Conservation (phyloP, 1,284 basidiomycete species). For the Athelia psychrophila region DNA sequence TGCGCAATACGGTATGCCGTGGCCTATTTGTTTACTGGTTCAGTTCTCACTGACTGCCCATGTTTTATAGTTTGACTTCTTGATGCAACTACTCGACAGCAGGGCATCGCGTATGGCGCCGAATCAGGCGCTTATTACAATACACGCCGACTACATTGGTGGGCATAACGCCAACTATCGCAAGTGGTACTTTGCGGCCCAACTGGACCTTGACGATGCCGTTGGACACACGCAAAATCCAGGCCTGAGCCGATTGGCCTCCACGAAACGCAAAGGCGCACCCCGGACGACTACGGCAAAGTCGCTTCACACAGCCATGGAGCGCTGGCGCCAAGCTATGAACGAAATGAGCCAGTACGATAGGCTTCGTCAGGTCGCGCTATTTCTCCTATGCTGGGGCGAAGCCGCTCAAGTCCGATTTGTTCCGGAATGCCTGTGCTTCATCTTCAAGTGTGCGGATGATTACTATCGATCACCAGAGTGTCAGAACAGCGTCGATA, state of each 20-base stretch:
- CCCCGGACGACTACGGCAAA: constrained; percentile 63
- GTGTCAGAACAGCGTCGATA: constrained; percentile 91
- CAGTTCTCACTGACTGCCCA: constrained; percentile 4
- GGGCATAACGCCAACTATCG: constrained; percentile 96
- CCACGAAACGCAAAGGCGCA: constrained; percentile 43
- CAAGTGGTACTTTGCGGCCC: constrained; percentile 99
- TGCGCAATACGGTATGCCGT: constrained; percentile 81
- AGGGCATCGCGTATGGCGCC: constrained; percentile 97
- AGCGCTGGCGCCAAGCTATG: constrained; percentile 97
- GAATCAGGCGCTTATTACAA: constrained; percentile 89
- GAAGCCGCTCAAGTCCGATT: constrained; percentile 99
- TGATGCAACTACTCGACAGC: constrained; percentile 97
- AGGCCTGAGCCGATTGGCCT: constrained; percentile 80
- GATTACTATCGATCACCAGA: constrained; percentile 99
- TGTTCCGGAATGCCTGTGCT: constrained; percentile 95
- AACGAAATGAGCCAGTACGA: constrained; percentile 99
- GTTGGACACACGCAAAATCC: constrained; percentile 93
- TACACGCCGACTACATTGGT: constrained; percentile 99
- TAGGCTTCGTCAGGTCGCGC: constrained; percentile 92
- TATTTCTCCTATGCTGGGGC: constrained; percentile 97
- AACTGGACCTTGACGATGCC: constrained; percentile 97
- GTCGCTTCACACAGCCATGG: constrained; percentile 84
- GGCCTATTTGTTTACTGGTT: neutral
- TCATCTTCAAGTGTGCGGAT: constrained; percentile 99
- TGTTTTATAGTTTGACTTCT: constrained; percentile 82